Evolutionary conservation across 2,329 filamentous ascomycete genomes (phyloP), one percentile per base, ranked within the genome.

Genomic region (Coniosporium tulheliwenetii): DNA sequence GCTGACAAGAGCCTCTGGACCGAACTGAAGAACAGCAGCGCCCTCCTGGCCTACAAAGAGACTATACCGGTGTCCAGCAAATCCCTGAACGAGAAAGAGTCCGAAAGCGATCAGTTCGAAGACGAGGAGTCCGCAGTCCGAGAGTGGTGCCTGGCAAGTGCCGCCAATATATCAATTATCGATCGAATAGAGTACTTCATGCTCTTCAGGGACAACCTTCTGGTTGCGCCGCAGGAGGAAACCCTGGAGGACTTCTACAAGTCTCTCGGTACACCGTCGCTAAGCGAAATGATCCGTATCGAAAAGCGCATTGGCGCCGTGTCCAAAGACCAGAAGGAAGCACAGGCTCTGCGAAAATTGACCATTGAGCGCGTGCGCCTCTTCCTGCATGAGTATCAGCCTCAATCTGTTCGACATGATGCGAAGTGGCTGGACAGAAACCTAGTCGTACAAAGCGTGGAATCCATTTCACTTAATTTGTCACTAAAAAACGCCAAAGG

Each of bases 191-290:
- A 85, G 51, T 86, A 82, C 52, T 94, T 89, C 56, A 79, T 81
- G 30, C 68, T 91, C 1, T 98, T 98, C 67, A 89, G 87, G 54
- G 76, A 85, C 40, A 75, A 77, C 46, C 69, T 98, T 29, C 71
- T 93, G 26, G 86, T 82, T 45, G 86, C 87, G 0, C 93, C 91
- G 0, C 84, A 94, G 56, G 91, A 98, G 53, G 91, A 96, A 46
- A 57, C 64, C 0, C 66, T 98, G 1, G 91, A 98, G 55, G 71
- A 73, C 1, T 89, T 98, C 47, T 98, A 98, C 58, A 61, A 76
- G 31, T 71, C 78, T 7, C 76, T 98, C 3, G 91, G 91, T 1
- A 81, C 85, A 3, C 73, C 78, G 36, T 76, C 75, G 41, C 69
- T 98, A 14, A 85, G 83, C 46, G 74, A 71, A 41, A 71, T 89